Base-by-base conservation (phyloP, 495 filamentous ascomycete genomes). In the Penicillium soppii region DNA sequence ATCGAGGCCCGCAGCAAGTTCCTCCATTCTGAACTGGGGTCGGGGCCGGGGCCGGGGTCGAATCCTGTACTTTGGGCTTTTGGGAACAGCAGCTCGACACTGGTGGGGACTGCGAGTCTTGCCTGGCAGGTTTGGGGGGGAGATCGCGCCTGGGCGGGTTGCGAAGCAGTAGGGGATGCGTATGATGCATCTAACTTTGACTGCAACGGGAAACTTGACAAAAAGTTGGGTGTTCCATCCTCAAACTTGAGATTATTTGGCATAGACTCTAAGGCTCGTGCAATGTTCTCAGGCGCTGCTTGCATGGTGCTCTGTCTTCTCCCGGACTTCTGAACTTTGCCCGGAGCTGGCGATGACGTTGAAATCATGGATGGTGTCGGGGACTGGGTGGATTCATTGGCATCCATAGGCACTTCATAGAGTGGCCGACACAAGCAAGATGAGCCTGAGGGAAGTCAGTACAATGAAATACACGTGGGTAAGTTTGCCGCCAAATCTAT, bases 371-470 rank as follows among this genome's bases (percentile, higher is more conserved):
- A 44, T 3, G 55, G n/a, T 32, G 44, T 46, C 1, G 50, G 32
- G 19, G 51, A 40, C 47, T 57, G 50, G 19, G 54, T 44, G 27
- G 60, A 47, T 20, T 63, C 61, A 41, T 43, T 52, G 16, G 29
- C 19, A 21, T 30, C 45, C 7, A 50, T 53, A 23, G 60, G 64
- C n/a, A 74, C 69, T 52, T 68, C 59, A 52, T 74, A 74, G 12
- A 76, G 53, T 7, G 73, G 73, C 45, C 71, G 62, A 50, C 73
- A 76, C 25, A 73, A 32, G 43, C 69, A 77, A 13, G 59, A 61
- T 8, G 69, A 67, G 16, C 67, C 73, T 74, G 19, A 3, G 0
- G 5, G 13, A 43, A 13, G 42, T 57, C 38, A 52, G 38, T 30
- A 30, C 16, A 42, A 33, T 25, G 7, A 9, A 36, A 52, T n/a